Conservation (phyloP, 768 basidiomycete genomes). For the Amanita rimosa region DNA sequence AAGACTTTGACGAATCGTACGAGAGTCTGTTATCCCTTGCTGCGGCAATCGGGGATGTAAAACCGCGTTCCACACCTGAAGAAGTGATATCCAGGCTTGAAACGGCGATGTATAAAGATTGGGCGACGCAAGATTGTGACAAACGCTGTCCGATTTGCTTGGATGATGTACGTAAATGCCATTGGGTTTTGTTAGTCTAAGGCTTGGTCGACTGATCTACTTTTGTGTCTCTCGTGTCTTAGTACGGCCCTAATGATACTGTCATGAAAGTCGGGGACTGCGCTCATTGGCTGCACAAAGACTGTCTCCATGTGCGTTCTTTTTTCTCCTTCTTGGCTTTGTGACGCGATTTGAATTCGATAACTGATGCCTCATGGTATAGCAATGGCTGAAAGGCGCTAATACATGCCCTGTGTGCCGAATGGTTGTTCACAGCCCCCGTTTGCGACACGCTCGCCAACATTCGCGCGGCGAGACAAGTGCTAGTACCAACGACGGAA, state of each 20-base stretch:
- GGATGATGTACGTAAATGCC: not conserved
- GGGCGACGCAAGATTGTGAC: constrained; percentile 56
- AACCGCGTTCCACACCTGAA: constrained; percentile 51
- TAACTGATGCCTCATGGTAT: not conserved
- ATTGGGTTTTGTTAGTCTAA: not conserved
- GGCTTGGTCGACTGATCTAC: not conserved
- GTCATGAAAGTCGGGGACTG: constrained; percentile 62
- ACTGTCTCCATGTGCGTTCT: constrained; percentile 55
- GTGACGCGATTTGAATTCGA: too few species aligned
- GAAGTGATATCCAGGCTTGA: constrained; percentile 50
- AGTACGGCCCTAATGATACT: constrained; percentile 45
- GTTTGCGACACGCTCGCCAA: not conserved
- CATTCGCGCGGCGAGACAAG: not conserved
- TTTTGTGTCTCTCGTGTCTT: not conserved
- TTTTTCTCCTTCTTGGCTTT: not conserved
- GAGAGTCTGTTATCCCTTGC: constrained; percentile 54
- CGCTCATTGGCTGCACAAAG: constrained; percentile 72
- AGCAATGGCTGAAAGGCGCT: constrained; percentile 77
- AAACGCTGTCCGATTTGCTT: constrained; percentile 70
- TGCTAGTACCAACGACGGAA: not conserved
- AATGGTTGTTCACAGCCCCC: constrained; percentile 30
- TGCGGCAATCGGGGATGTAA: constrained; percentile 54
- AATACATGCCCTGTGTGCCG: constrained; percentile 79
- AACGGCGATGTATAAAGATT: constrained; percentile 53
- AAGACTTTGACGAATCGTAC: constrained; percentile 68